phyloP scores from a whole-genome alignment of 768 basidiomycete genomes.

The Scleroderma citrinum region DNA sequence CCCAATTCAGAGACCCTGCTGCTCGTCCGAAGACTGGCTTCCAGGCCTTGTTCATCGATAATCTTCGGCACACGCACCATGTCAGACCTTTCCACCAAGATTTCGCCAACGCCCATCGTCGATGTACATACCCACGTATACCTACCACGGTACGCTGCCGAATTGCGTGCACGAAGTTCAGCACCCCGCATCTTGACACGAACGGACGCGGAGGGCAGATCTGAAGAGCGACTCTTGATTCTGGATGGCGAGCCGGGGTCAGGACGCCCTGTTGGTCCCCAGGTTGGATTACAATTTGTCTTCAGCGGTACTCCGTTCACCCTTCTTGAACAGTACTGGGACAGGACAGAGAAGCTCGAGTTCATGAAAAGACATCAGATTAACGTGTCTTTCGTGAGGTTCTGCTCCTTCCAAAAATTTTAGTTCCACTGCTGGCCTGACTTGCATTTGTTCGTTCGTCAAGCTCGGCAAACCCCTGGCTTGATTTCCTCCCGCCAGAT shows the following conservation, averaged over 20 bases:
- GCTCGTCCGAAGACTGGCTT: conserved; percentile 5
- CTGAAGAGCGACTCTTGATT: conserved; percentile 69
- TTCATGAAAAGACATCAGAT: conserved; percentile 87
- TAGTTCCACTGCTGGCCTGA: conserved; percentile 11
- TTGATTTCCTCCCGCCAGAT: conserved; percentile 73
- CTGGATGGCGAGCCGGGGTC: conserved; percentile 74
- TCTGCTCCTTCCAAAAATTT: conserved; percentile 6
- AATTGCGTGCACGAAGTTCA: conserved; percentile 56
- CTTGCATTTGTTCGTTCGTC: conserved; percentile 1
- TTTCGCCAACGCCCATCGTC: conserved; percentile 40
- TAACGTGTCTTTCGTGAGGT: conserved; percentile 76
- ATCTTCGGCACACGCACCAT: conserved; percentile 18
- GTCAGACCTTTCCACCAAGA: conserved; percentile 19
- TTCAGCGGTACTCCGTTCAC: conserved; percentile 8
- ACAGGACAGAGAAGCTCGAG: conserved; percentile 64
- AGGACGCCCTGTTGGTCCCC: conserved; percentile 75
- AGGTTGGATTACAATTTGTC: conserved; percentile 34
- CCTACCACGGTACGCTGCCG: conserved; percentile 67
- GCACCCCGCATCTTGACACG: conserved; percentile 64
- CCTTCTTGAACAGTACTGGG: conserved; percentile 55
- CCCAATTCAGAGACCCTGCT: conserved; percentile 5
- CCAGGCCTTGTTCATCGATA: conserved; percentile 23
- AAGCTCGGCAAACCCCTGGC: conserved; percentile 88
- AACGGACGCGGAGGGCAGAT: conserved; percentile 34
- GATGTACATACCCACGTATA: conserved; percentile 89